Conservation (phyloP, 1,139 yeast genomes). For the Torulaspora pretoriensis region DNA sequence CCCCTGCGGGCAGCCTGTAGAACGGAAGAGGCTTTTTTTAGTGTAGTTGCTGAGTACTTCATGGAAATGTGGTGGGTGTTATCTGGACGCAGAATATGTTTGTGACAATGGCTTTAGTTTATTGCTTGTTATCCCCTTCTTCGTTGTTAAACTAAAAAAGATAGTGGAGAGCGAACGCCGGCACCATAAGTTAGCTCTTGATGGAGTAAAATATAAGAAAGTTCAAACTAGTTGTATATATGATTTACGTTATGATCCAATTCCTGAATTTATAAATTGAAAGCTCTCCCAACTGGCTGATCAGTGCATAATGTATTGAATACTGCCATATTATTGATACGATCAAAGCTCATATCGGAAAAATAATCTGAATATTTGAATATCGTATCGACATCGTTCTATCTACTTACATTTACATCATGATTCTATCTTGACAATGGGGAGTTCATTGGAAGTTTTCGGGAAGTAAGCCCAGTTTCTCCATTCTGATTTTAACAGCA, state of each 20-base stretch:
- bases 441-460: constrained; percentile 28
- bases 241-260: too few relatives aligned
- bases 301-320: too few relatives aligned
- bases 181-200: too few relatives aligned
- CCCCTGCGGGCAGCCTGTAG: constrained; percentile 17
- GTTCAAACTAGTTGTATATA: too few relatives aligned
- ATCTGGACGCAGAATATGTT: not conserved
- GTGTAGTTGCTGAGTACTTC: not conserved
- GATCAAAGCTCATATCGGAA: not conserved
- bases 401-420: constrained; percentile 5
- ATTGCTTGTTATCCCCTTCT: too few relatives aligned
- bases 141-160: too few relatives aligned
- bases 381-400: constrained; percentile 3
- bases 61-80: not conserved
- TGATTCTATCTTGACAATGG: not conserved
- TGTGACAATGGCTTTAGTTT: not conserved
- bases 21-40: constrained; percentile 10
- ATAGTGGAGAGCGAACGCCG: too few relatives aligned
- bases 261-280: too few relatives aligned
- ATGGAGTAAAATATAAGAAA: too few relatives aligned
- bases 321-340: too few relatives aligned
- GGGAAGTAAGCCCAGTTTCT: constrained; percentile 54
- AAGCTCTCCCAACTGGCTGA: too few relatives aligned
- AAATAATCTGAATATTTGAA: not conserved
- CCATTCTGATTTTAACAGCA: constrained; percentile 92